Evolutionary conservation across 352 stramenopile species (phyloP).

Genomic region (Phytophthora nicotianae): DNA sequence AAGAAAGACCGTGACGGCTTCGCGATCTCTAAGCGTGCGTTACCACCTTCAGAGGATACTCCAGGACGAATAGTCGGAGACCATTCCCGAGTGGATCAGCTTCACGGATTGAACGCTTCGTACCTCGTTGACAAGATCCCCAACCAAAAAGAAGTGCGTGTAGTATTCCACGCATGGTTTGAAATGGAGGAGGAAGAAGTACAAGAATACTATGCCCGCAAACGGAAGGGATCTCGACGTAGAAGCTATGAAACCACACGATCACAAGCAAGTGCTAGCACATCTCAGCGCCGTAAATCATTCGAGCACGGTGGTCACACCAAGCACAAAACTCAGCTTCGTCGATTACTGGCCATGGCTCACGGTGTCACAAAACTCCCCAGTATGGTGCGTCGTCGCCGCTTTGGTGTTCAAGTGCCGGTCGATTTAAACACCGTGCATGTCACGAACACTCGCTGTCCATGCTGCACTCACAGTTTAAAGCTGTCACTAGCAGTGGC

Average conservation of each 20-base stretch:
- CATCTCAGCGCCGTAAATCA: conserved; percentile 1
- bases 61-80: conserved; percentile 5
- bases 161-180: conserved; percentile 34
- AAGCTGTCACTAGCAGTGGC: conserved; percentile 21
- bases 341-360: conserved; percentile 36
- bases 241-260: conserved; percentile 10
- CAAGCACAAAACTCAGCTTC: conserved; percentile 20
- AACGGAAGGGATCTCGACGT: conserved; percentile 18
- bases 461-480: conserved; percentile 59
- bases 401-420: conserved; percentile 59
- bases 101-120: conserved; percentile 25
- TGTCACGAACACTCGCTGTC: conserved; percentile 51
- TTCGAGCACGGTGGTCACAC: conserved; percentile 8
- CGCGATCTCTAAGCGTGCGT: conserved; percentile 23
- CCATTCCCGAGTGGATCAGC: conserved; percentile 20
- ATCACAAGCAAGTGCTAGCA: neutral
- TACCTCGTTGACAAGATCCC: conserved; percentile 25
- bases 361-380: conserved; percentile 41
- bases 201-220: conserved; percentile 1
- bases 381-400: conserved; percentile 51
- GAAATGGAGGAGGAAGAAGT: conserved; percentile 8
- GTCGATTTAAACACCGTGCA: conserved; percentile 39
- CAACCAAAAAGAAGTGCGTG: conserved; percentile 16
- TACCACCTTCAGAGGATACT: conserved; percentile 14
- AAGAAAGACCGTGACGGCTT: conserved; percentile 21